A percentile compares a stretch with the other conserved stretches of the same genome.
Evolutionary conservation across 345 rosid species (phyloP).

Genomic region (Dimocarpus longan): DNA sequence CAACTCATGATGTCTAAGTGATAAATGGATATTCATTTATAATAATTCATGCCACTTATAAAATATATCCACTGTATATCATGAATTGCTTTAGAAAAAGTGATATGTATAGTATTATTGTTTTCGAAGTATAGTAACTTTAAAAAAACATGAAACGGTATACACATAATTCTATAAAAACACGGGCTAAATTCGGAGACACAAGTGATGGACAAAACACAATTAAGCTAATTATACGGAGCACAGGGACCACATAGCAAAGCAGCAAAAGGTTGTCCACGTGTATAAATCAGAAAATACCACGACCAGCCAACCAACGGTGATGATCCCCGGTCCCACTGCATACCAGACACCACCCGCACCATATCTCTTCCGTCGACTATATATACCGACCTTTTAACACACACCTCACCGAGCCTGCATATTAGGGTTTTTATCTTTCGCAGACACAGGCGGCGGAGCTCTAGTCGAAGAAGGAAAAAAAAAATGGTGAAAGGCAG

Average conservation of each 20-base stretch:
- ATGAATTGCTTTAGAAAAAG: too few relatives aligned
- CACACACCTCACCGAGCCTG: constrained; percentile 13
- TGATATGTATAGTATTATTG: too few relatives aligned
- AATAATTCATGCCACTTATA: too few relatives aligned
- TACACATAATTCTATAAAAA: too few relatives aligned
- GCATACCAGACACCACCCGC: background rate
- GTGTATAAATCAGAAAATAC: background rate
- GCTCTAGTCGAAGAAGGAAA: background rate
- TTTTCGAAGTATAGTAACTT: too few relatives aligned
- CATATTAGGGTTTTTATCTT: constrained; percentile 9
- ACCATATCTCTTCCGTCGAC: background rate
- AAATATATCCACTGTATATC: too few relatives aligned
- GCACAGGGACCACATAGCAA: background rate
- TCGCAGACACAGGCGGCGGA: background rate
- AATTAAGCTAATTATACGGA: background rate
- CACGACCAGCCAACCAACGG: background rate
- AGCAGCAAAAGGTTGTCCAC: background rate
- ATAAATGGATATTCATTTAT: too few relatives aligned
- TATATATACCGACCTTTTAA: background rate
- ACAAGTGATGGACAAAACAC: background rate
- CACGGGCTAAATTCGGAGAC: background rate
- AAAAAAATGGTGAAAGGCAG: constrained; percentile 72
- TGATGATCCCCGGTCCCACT: background rate
- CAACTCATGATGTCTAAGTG: too few relatives aligned
- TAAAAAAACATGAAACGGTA: too few relatives aligned